phyloP scores from a whole-genome alignment of 1,284 basidiomycete genomes.

The Chondrostereum purpureum region DNA sequence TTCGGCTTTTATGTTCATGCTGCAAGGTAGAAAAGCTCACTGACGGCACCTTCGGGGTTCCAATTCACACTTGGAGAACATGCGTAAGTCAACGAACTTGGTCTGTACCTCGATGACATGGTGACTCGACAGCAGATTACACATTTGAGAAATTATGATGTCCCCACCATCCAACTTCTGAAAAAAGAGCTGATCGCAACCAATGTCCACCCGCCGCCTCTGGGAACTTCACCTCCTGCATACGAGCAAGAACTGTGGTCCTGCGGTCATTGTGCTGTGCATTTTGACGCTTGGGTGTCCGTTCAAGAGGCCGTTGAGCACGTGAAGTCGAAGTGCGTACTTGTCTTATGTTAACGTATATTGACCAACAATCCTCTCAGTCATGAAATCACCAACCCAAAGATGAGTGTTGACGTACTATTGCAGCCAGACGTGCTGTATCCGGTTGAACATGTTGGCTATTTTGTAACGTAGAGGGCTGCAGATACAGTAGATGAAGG shows the following conservation, averaged over 20 bases:
- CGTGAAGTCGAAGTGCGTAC: not conserved
- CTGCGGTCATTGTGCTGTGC: not conserved
- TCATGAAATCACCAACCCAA: not conserved
- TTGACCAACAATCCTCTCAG: not conserved
- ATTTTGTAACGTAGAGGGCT: not conserved
- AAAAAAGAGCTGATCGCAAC: not conserved
- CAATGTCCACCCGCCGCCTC: too few species aligned
- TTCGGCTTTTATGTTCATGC: too few species aligned
- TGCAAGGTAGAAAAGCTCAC: not conserved
- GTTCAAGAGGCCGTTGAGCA: not conserved
- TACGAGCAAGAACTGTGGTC: not conserved
- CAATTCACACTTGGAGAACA: not conserved
- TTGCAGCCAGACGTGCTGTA: not conserved
- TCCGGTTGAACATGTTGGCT: not conserved
- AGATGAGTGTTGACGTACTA: not conserved
- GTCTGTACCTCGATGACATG: not conserved
- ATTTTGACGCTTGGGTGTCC: not conserved
- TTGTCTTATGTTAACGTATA: not conserved
- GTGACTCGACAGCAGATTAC: too few species aligned
- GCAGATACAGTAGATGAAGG: too few species aligned
- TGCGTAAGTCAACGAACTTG: not conserved
- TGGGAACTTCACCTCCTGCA: too few species aligned
- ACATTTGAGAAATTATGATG: too few species aligned
- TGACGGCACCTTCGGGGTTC: not conserved
- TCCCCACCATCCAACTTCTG: too few species aligned